Evolutionary conservation across 108 stramenopile genomes (phyloP).

Genomic region (Pinguiococcus pyrenoidosus): DNA sequence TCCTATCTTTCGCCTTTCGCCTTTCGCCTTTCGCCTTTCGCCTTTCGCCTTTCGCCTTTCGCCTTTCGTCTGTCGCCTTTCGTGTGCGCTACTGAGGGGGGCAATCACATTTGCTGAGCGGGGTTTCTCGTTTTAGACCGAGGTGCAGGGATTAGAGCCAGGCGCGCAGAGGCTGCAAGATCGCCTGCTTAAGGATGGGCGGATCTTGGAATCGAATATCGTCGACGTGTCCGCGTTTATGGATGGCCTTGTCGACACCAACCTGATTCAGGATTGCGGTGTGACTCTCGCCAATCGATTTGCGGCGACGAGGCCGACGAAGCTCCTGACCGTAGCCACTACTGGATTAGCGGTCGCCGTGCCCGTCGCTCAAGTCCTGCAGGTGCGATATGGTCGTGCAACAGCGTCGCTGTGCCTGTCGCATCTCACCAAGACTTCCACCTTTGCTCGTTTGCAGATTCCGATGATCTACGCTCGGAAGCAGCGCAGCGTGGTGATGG

Average conservation of each 20-base stretch:
- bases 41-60: too few relatives aligned
- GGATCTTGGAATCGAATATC: slow-evolving; percentile 66
- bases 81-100: too few relatives aligned
- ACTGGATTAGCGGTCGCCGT: slow-evolving; percentile 68
- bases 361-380: slow-evolving; percentile 66
- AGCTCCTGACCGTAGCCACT: slow-evolving; percentile 72
- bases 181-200: slow-evolving; percentile 64
- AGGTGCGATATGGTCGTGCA: slow-evolving; percentile 27
- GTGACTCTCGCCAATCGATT: slow-evolving; percentile 57
- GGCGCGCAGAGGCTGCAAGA: slow-evolving; percentile 51
- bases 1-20: too few relatives aligned
- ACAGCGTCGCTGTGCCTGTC: neutral
- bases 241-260: slow-evolving; percentile 65
- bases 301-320: slow-evolving; percentile 45
- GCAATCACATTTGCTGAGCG: too few relatives aligned
- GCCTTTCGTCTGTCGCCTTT: too few relatives aligned
- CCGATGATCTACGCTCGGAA: slow-evolving; percentile 71
- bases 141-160: slow-evolving; percentile 46
- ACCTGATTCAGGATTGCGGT: slow-evolving; percentile 71
- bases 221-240: slow-evolving; percentile 72
- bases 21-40: too few relatives aligned
- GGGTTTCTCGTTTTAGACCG: too few relatives aligned
- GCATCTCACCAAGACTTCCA: neutral
- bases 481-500: slow-evolving; percentile 71
- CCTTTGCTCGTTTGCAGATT: slow-evolving; percentile 25